Evolutionary conservation across 352 stramenopile species (phyloP), one percentile per base, ranked within the genome.

Genomic region (Elongisporangium senticosum): DNA sequence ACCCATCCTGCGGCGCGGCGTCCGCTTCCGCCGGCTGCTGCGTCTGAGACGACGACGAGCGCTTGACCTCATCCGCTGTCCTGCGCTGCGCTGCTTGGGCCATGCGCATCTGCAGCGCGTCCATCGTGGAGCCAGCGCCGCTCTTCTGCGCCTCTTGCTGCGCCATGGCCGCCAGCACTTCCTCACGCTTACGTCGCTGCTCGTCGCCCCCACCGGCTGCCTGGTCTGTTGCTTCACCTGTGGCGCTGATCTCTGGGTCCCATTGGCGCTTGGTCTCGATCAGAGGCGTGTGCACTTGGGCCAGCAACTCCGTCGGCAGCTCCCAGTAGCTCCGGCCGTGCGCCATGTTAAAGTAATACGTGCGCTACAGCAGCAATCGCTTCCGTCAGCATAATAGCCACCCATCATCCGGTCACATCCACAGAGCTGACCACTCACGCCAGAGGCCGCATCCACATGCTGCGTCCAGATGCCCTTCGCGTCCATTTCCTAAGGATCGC

Each of bases 331-430:
- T 93, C 14, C 81, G 74, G 33, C 80, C 77, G 8, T 87, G 62
- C 17, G 68, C 76, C 69, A 93, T 83, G 57, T 93, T 93, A 62
- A 80, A 93, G 72, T 84, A 93, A 51, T 83, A 93, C 61, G 58
- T 79, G 56, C 83, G 77, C 83, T 93, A 26, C n/a, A 22, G 19
- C 24, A 33, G 50, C 40, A 58, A 26, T 28, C 51, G 14, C 26
- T 4, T 43, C n/a, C 14, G 22, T 54, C 22, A 49, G 33, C 24
- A 63, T 14, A 15, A 20, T 8, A 19, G 58, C 22, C 24, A 48
- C 22, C 49, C 6, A 19, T 14, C 14, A 14, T 21, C 17, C 37
- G 13, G 5, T 10, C 40, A 5, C 23, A 21, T 49, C 4, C 23
- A 37, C 39, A 24, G 17, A 19, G 19, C 20, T 13, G 24, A 49